A percentile compares a stretch with the other conserved stretches of the same genome.
These are phyloP conservation scores for Pythium scleroteichum DNA, from an alignment of 352 stramenopile genomes.

Conservation along the genomic window DNA sequence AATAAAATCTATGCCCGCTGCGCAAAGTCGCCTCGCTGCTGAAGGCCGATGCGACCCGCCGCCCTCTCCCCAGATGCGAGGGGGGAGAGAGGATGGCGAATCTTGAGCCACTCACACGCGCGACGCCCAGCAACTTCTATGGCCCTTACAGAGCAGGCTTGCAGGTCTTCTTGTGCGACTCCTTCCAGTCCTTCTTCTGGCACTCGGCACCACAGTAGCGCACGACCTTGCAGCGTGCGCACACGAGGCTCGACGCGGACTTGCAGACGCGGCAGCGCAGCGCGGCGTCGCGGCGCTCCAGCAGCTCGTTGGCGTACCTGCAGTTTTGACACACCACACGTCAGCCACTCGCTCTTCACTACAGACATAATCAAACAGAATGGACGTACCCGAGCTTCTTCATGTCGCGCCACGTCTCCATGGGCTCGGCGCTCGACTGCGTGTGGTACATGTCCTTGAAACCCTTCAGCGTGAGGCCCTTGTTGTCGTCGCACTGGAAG, in stretches of 20 bases:
- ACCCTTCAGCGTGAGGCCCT: constrained; percentile 85
- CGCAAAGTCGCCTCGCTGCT: background rate
- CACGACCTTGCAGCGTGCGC: constrained; percentile 85
- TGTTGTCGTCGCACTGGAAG: constrained; percentile 91
- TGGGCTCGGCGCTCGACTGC: constrained; percentile 85
- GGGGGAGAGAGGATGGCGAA: background rate
- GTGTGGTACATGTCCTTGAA: constrained; percentile 93
- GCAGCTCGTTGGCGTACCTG: constrained; percentile 73
- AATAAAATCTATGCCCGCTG: constrained; percentile 1
- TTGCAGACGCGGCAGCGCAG: constrained; percentile 84
- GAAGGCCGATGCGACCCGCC: too few relatives aligned
- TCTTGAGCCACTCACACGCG: background rate
- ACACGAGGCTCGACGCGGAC: constrained; percentile 71
- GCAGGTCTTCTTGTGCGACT: constrained; percentile 83
- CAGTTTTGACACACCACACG: constrained; percentile 6
- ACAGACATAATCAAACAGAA: too few relatives aligned
- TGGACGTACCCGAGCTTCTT: constrained; percentile 86
- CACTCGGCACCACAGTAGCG: constrained; percentile 87
- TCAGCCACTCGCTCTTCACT: too few relatives aligned
- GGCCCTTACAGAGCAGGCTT: constrained; percentile 52
- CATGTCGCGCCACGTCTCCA: constrained; percentile 90
- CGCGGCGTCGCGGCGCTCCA: constrained; percentile 70
- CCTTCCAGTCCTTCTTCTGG: constrained; percentile 90
- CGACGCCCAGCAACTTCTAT: background rate
- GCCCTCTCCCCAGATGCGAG: too few relatives aligned